phyloP scores from a whole-genome alignment of 148 eudicot species.

The Drosera capensis region DNA sequence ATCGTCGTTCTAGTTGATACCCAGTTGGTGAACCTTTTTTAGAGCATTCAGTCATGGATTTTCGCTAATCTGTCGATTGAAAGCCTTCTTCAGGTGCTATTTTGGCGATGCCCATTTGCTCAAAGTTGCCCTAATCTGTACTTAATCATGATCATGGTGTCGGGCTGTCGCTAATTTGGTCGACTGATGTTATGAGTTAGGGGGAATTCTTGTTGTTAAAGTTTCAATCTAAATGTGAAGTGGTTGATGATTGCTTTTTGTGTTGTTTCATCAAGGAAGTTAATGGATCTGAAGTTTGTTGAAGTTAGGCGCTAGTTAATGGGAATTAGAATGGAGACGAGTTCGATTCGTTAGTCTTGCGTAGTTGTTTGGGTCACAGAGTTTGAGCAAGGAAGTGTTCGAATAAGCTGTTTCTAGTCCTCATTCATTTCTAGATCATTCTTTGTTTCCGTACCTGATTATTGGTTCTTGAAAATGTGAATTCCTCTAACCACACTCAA shows the following conservation, averaged over 20 bases:
- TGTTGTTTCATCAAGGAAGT: constrained; percentile 5
- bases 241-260: constrained; percentile 8
- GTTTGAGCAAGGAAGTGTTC: constrained; percentile 27
- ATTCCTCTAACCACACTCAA: constrained; percentile 7
- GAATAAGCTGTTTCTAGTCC: constrained; percentile 12
- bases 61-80: constrained; percentile 8
- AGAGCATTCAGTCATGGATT: constrained; percentile 25
- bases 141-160: constrained; percentile 4
- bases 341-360: constrained; percentile 21
- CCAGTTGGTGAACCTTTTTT: constrained; percentile 12
- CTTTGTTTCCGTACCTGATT: constrained; percentile 28
- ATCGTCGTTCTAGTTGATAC: constrained; percentile 6
- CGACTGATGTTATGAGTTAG: background rate
- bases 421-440: constrained; percentile 31
- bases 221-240: constrained; percentile 3
- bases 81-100: background rate
- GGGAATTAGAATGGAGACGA: constrained; percentile 24
- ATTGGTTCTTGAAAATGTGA: constrained; percentile 30
- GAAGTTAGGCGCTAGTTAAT: constrained; percentile 19
- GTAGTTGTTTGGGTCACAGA: constrained; percentile 20
- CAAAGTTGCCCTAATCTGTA: constrained; percentile 10
- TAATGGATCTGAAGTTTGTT: constrained; percentile 28
- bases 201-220: constrained; percentile 2
- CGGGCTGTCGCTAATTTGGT: constrained; percentile 34
- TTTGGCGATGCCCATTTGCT: constrained; percentile 17